Evolutionary conservation across 352 stramenopile genomes (phyloP), one percentile per base, ranked within the genome.

Genomic region (Phytophthora tubulina): DNA sequence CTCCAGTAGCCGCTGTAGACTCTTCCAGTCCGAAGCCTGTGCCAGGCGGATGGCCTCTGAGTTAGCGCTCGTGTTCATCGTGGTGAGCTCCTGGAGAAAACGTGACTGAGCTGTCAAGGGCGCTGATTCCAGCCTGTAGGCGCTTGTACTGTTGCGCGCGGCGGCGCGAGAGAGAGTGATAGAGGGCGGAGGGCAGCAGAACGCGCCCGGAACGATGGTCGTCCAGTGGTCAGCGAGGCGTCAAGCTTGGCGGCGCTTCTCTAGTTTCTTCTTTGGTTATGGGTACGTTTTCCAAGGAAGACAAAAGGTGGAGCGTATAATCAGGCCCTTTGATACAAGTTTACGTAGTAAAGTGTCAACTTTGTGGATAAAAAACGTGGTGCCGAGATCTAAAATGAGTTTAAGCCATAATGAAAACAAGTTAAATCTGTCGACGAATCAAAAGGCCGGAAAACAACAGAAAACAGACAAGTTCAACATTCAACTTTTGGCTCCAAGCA

Each of bases 1-100:
- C 57, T 92, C 82, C 48, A 96, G 71, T 3, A 96, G 68, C 2
- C 76, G 76, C 72, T 90, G 80, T 21, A 96, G 81, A 0, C 74
- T 79, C 30, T 85, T 81, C 88, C 88, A 96, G 73, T 96, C 86
- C 21, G 82, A 93, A 32, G 84, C 86, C 62, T 94, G 84, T 10
- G 88, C 88, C 38, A 96, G 78, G 9, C 81, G 85, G 62, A 96
- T 86, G 49, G 85, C 88, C 62, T 94, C 82, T 30, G 85, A 84
- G 65, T 82, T 81, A 17, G 46, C 35, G 45, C 52, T 59, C 61
- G 78, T 68, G 21, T 65, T 21, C 76, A 75, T 80, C 35, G 30
- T 56, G 5, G 30, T 36, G 41, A 41, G 58, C 27, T 46, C n/a
- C 4, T 14, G 3, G 35, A 61, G 27, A 72, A 55, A 55, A 27